Evolutionary conservation across 108 stramenopile species (phyloP), one percentile per base, ranked within the genome.

Genomic region (Mediolabrus comicus): DNA sequence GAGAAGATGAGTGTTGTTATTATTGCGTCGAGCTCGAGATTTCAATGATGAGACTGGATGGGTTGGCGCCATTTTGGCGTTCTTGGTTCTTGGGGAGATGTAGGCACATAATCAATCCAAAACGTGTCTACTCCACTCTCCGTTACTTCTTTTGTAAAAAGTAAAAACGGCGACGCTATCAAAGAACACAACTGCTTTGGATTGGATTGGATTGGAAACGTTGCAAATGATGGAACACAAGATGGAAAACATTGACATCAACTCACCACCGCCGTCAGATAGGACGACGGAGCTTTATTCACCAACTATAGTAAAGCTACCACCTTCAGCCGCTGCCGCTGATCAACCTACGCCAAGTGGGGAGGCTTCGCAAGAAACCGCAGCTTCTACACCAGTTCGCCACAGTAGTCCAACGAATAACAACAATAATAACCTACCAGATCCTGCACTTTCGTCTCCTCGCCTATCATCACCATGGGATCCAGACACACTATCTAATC

Each of bases 401-500:
- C 4, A 8, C 3, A 49, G 22, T 22, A 49, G 22, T 22, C 22
- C 46, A 49, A 8, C 19, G 0, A 49, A 49, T 33, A 33, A 10
- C 62, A 25, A 29, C 19, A 16, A 10, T 62, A 25, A 29, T 22
- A 16, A 27, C 27, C 34, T 41, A 6, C 66, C 39, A 52, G 61
- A 55, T 53, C 55, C 53, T 22, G 43, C 30, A 19, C 29, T 22
- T 14, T 35, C 74, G 28, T 70, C 69, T n/a, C 69, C 69, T 34
- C 69, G 77, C 49, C 59, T 89, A 12, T 83, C 88, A n/a, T 84
- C 86, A 65, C 68, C 87, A 17, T 95, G 93, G 93, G 84, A 87
- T 34, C 74, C 67, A 69, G 87, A 95, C 72, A 56, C 56, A 7
- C 16, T 41, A 9, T 72, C 74, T 28, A 27, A 31, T 3, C 46